Conservation (phyloP, 2,329 filamentous ascomycete genomes). For the Eutypa lata region DNA sequence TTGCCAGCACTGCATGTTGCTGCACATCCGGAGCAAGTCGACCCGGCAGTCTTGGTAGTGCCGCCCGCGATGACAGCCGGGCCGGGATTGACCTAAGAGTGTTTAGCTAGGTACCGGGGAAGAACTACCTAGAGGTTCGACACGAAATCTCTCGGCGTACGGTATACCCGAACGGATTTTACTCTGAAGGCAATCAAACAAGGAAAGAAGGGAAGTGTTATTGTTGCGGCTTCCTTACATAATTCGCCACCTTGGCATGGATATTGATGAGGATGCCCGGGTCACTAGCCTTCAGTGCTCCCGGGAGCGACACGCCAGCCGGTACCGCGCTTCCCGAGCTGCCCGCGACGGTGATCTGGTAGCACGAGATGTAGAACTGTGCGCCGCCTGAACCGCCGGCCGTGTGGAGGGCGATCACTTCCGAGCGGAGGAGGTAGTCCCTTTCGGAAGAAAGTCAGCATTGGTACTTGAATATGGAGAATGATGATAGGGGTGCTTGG, state of each 20-base stretch:
- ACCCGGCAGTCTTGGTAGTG: constrained; percentile 37
- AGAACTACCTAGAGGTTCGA: no score
- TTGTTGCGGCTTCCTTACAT: constrained; percentile 17
- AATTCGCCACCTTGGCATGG: constrained; percentile 36
- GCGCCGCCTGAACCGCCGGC: constrained; percentile 30
- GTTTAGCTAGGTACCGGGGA: no score
- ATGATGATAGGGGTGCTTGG: no score
- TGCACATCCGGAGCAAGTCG: constrained; percentile 37
- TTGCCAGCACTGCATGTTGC: constrained; percentile 33
- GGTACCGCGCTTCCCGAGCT: constrained; percentile 22
- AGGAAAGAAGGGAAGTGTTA: no score
- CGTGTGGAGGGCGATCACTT: constrained; percentile 42
- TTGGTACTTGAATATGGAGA: no score
- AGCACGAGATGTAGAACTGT: constrained; percentile 31
- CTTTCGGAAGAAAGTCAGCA: constrained; percentile 17
- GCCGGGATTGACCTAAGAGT: constrained; percentile 34
- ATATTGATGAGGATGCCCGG: constrained; percentile 48
- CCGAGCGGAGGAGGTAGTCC: constrained; percentile 42
- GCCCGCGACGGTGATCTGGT: constrained; percentile 28
- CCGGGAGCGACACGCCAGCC: constrained; percentile 35
- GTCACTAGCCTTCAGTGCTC: constrained; percentile 40
- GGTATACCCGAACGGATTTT: no score
- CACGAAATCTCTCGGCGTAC: no score
- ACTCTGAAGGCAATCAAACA: no score
- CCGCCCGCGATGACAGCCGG: constrained; percentile 40